These are phyloP conservation scores for Talaromyces rugulosus DNA, from an alignment of 2,329 filamentous ascomycete species.

Conservation along the genomic window DNA sequence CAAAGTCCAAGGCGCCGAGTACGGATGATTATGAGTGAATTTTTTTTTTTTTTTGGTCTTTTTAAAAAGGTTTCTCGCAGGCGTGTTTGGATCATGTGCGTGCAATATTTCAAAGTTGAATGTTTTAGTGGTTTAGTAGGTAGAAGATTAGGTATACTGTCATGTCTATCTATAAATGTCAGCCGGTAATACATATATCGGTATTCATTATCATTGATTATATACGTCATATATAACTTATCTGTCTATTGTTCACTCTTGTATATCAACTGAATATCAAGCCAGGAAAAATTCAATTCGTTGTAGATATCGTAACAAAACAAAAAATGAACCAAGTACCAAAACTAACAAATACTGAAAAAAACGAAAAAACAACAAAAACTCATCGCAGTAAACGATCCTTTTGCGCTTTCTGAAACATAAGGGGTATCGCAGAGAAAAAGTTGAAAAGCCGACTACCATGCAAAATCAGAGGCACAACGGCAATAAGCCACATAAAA, in stretches of 20 bases:
- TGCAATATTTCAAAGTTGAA: background rate
- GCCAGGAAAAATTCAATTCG: background rate
- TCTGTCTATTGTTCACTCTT: background rate
- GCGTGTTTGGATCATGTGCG: background rate
- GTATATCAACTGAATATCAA: background rate
- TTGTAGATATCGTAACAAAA: background rate
- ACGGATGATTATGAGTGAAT: slow-evolving; percentile 11
- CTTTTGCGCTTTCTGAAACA: slow-evolving; percentile 13
- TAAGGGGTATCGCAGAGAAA: slow-evolving; percentile 12
- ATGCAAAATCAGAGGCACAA: slow-evolving; percentile 34
- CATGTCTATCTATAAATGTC: background rate
- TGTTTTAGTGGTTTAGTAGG: background rate
- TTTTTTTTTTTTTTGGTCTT: background rate
- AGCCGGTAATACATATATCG: background rate
- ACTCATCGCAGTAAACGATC: slow-evolving; percentile 11
- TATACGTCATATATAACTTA: background rate
- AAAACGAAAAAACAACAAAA: background rate
- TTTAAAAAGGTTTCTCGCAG: background rate
- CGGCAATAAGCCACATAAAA: slow-evolving; percentile 35
- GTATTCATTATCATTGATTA: background rate
- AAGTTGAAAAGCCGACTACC: slow-evolving; percentile 22
- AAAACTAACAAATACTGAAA: background rate
- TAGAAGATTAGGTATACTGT: background rate
- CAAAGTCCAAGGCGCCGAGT: slow-evolving; percentile 22
- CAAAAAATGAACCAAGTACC: background rate